Percentiles rank a stretch among this genome's conserved stretches.
These are phyloP conservation scores for Debaryomycetaceae sp. DNA, from an alignment of 1,139 yeast species.

Conservation along the genomic window DNA sequence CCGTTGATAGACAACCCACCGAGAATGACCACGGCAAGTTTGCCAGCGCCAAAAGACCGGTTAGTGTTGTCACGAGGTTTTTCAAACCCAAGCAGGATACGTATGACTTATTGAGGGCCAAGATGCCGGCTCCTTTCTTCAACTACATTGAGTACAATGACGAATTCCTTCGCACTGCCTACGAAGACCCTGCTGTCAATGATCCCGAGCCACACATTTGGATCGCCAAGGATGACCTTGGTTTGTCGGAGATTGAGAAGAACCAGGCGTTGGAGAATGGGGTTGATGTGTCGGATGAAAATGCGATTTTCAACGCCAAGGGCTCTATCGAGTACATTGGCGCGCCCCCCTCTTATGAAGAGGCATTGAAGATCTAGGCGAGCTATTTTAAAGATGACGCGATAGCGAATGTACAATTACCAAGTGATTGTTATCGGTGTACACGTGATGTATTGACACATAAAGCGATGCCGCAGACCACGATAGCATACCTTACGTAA, in stretches of 20 bases:
- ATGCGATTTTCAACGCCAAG: constrained; percentile 53
- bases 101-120: constrained; percentile 33
- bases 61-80: constrained; percentile 29
- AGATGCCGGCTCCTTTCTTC: constrained; percentile 38
- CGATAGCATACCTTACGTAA: too few species aligned
- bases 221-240: constrained; percentile 68
- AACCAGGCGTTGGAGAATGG: constrained; percentile 51
- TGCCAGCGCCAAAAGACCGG: constrained; percentile 9
- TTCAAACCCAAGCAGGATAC: constrained; percentile 37
- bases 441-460: too few species aligned
- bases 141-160: constrained; percentile 42
- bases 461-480: too few species aligned
- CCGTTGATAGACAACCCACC: too few species aligned
- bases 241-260: constrained; percentile 59
- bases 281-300: constrained; percentile 55
- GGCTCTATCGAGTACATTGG: constrained; percentile 51
- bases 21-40: constrained; percentile 8
- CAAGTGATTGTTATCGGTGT: too few species aligned
- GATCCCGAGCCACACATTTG: constrained; percentile 64
- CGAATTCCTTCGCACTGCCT: constrained; percentile 49
- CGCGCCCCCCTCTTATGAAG: constrained; percentile 59
- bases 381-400: too few species aligned
- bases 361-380: constrained; percentile 36
- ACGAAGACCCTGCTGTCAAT: constrained; percentile 59
- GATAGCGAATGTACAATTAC: too few species aligned